These are phyloP conservation scores for Allium fistulosum DNA, from an alignment of 106 monocot genomes.

Conservation along the genomic window DNA sequence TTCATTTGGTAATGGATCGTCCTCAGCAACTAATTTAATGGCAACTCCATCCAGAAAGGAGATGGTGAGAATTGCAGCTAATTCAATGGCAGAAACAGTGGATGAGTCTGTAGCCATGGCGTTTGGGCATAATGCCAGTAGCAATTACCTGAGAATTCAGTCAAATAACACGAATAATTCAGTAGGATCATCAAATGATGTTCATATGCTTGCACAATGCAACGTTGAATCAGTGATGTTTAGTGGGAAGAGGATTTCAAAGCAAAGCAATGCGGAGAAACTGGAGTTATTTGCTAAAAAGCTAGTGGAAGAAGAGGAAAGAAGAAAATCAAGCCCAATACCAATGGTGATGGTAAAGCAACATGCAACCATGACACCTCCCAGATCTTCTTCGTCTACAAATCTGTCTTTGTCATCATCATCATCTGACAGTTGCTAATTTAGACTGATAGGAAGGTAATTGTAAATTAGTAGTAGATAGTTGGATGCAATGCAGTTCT, in stretches of 20 bases:
- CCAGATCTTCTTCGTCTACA: slow-evolving; percentile 13
- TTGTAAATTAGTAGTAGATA: too few relatives aligned
- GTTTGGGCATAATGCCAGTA: background rate
- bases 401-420: background rate
- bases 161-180: background rate
- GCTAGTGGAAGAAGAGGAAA: slow-evolving; percentile 9
- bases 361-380: background rate
- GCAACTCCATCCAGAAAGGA: slow-evolving; percentile 1
- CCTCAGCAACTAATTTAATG: background rate
- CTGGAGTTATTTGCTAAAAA: background rate
- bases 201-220: slow-evolving; percentile 2
- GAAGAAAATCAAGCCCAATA: slow-evolving; percentile 2
- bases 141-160: background rate
- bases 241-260: slow-evolving; percentile 10
- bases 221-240: slow-evolving; percentile 22
- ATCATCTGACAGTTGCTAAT: too few relatives aligned
- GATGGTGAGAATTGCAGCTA: slow-evolving; percentile 21
- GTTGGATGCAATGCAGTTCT: too few relatives aligned
- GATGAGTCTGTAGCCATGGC: background rate
- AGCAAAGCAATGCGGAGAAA: slow-evolving; percentile 12
- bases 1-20: slow-evolving; percentile 23
- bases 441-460: too few relatives aligned
- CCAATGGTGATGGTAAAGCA: slow-evolving; percentile 12
- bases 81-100: slow-evolving; percentile 28
- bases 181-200: slow-evolving; percentile 1